These are phyloP conservation scores for Mycena citricolor DNA, from an alignment of 1,284 basidiomycete species.

Conservation along the genomic window DNA sequence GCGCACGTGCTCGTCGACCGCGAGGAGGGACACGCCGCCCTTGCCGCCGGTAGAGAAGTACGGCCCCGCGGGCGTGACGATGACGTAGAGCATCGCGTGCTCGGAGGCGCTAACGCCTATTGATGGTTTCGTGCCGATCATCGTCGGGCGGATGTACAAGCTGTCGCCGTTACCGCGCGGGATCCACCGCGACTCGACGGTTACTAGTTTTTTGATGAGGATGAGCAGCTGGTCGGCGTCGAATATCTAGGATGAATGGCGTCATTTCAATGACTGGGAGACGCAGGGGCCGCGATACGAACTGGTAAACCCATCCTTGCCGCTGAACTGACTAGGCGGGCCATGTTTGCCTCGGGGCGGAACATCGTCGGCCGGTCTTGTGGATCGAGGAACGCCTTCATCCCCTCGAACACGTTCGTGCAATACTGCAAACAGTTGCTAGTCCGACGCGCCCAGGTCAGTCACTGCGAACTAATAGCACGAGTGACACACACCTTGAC, in stretches of 20 bases:
- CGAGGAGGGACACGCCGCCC: conserved; percentile 68
- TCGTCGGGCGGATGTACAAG: conserved; percentile 78
- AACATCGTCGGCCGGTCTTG: conserved; percentile 70
- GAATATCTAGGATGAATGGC: conserved; percentile 48
- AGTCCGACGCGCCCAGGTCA: background rate
- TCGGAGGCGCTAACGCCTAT: conserved; percentile 72
- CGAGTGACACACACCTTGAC: conserved; percentile 43
- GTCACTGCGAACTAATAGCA: background rate
- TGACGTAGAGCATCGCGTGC: conserved; percentile 70
- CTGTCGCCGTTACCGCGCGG: conserved; percentile 67
- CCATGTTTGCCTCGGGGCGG: conserved; percentile 82
- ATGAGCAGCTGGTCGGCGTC: conserved; percentile 60
- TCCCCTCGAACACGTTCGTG: conserved; percentile 81
- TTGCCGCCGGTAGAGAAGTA: conserved; percentile 66
- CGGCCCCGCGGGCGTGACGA: conserved; percentile 66
- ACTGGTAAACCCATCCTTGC: conserved; percentile 70
- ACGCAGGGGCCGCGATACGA: conserved; percentile 17
- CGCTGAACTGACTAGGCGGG: conserved; percentile 61
- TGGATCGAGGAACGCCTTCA: conserved; percentile 83
- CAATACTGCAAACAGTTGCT: conserved; percentile 69
- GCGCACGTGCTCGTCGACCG: conserved; percentile 66
- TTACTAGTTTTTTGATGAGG: conserved; percentile 70
- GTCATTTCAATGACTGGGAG: background rate
- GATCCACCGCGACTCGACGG: conserved; percentile 74
- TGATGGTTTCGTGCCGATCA: conserved; percentile 80